Evolutionary conservation across 331 rosid genomes (phyloP).

Genomic region (Malus hybrid): DNA sequence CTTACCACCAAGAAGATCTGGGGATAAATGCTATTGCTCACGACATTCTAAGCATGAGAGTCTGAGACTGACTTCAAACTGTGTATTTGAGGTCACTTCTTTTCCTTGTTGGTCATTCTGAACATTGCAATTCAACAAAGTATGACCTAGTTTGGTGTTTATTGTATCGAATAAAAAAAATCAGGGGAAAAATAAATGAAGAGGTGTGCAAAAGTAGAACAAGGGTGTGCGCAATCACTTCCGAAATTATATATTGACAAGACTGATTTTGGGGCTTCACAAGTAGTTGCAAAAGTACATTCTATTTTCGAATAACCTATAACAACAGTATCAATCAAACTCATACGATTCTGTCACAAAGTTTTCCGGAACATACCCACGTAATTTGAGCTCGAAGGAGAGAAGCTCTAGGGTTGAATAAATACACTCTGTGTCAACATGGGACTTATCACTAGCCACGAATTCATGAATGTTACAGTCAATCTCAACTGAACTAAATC

Average conservation of each 20-base stretch:
- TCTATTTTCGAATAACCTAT: not conserved
- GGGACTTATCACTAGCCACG: conserved; percentile 62
- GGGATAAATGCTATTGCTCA: too few species aligned
- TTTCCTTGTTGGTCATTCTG: too few species aligned
- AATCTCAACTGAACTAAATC: conserved; percentile 66
- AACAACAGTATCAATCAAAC: conserved; percentile 19
- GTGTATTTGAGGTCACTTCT: too few species aligned
- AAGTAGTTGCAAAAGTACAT: not conserved
- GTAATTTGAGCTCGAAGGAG: conserved; percentile 44
- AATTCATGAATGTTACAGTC: conserved; percentile 60
- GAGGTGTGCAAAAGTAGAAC: too few species aligned
- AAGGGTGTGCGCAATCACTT: not conserved
- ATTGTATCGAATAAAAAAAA: too few species aligned
- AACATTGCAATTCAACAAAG: too few species aligned
- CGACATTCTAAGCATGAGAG: too few species aligned
- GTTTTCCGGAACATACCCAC: conserved; percentile 52
- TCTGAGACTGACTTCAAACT: too few species aligned
- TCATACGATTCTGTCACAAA: conserved; percentile 25
- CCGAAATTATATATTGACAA: not conserved
- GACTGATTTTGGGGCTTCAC: not conserved
- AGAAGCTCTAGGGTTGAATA: conserved; percentile 41
- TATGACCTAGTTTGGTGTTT: not conserved
- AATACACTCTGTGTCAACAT: conserved; percentile 34
- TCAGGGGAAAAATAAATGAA: too few species aligned
- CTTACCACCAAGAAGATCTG: too few species aligned